Evolutionary conservation across 805 yeast genomes (phyloP), one percentile per base, ranked within the genome.

Genomic region (Candida succiphila): DNA sequence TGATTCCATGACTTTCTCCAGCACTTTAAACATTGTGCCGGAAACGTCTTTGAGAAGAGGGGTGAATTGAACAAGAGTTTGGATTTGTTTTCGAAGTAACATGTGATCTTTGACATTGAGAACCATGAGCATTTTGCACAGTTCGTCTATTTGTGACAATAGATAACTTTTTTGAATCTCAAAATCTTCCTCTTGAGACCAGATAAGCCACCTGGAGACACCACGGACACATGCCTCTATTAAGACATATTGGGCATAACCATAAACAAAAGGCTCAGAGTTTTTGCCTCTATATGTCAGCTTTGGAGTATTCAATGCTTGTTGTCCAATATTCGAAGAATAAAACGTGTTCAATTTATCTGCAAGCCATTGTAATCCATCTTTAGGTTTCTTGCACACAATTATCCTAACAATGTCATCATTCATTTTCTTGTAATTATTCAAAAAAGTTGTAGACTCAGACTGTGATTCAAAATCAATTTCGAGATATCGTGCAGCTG

Each of bases 181-280:
- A 33, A 72, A 66, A 36, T 68, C 67, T 29, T 67, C 68, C 6
- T 75, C 74, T 24, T 58, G 68, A 46, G 85, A 87, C 96, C 96
- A 89, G 14, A 86, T 76, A 46, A 85, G 75, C 98, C 99, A 94
- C 50, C 99, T 72, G 10, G 92, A 78, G 17, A 94, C 79, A 25
- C 97, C 98, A 38, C 95, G 72, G 23, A 92, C 73, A 44, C 94
- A 80, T 24, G 95, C 80, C 55, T 89, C 97, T 19, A 87, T 84
- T 18, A 87, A 75, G 49, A 77, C 78, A 39, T 92, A 76, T 51
- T 87, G 96, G 0, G 94, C 73, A 34, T 78, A 69, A 0, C 94
- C 92, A 39, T 75, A 69, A 28, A 81, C 68, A 49, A 73, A 83
- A 5, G 95, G 81, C 38, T 80, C 74, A 2, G 74, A 67, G 33